A percentile compares a stretch with the other conserved stretches of the same genome.
phyloP scores from a whole-genome alignment of 1,284 basidiomycete species.

The Phellopilus nigrolimitatus region DNA sequence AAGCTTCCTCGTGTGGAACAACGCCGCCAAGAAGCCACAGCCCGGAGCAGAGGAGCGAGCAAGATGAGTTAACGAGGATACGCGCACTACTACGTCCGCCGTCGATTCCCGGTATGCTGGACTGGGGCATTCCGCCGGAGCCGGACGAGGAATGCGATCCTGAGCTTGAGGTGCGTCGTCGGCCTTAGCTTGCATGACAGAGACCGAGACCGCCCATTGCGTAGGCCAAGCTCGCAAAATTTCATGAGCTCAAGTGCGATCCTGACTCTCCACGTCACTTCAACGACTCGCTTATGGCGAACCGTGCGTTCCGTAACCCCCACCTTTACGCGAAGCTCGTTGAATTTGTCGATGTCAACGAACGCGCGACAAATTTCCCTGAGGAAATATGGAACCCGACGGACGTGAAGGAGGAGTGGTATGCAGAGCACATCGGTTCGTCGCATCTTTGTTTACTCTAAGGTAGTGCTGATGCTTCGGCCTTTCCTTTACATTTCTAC shows the following conservation, averaged over 20 bases:
- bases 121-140: constrained; percentile 78
- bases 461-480: constrained; percentile 12
- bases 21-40: constrained; percentile 3
- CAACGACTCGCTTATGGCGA: constrained; percentile 88
- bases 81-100: constrained; percentile 56
- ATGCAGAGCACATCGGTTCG: constrained; percentile 64
- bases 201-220: constrained; percentile 24
- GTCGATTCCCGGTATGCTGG: constrained; percentile 52
- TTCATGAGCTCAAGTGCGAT: constrained; percentile 65
- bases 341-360: constrained; percentile 86
- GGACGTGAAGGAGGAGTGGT: constrained; percentile 61
- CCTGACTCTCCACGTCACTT: constrained; percentile 75
- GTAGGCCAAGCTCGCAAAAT: constrained; percentile 81
- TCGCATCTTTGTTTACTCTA: constrained; percentile 10
- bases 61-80: constrained; percentile 48
- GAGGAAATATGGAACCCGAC: constrained; percentile 62
- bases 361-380: constrained; percentile 78
- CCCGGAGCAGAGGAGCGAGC: constrained; percentile 14
- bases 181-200: too few species aligned
- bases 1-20: constrained; percentile 5
- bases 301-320: constrained; percentile 90
- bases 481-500: neutral
- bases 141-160: constrained; percentile 53
- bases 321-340: constrained; percentile 92
- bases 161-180: constrained; percentile 60